Evolutionary conservation across 148 eudicot species (phyloP).

Genomic region (Vaccinium corymbosum): DNA sequence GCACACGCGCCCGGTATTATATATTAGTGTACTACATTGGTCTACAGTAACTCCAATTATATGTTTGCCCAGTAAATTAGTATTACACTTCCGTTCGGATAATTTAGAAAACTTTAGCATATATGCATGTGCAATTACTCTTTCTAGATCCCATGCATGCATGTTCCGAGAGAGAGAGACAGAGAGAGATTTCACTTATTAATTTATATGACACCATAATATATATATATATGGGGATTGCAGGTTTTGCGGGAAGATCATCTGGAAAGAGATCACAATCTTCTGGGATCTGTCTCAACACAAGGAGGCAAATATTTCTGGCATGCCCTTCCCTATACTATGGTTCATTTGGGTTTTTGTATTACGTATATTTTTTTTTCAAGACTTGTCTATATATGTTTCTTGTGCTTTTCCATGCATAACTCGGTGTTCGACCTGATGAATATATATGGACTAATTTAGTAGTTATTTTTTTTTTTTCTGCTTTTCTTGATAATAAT

Average conservation of each 20-base stretch:
- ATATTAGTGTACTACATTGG: neutral
- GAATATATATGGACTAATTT: no score
- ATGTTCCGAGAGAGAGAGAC: neutral
- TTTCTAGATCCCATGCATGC: neutral
- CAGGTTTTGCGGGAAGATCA: neutral
- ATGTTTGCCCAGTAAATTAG: neutral
- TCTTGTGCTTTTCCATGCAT: no score
- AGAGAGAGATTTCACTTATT: neutral
- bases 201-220: no score
- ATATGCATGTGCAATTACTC: neutral
- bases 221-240: neutral
- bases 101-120: neutral
- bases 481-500: no score
- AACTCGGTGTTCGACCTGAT: no score
- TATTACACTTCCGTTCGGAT: neutral
- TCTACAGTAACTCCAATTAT: neutral
- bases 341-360: neutral
- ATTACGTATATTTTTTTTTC: neutral
- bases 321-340: neutral
- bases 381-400: neutral
- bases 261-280: neutral
- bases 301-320: constrained; percentile 1
- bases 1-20: no score
- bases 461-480: no score
- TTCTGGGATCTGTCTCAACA: neutral